Base-by-base conservation (phyloP, 2,329 filamentous ascomycete genomes). In the Chaetomiaceae sp. region DNA sequence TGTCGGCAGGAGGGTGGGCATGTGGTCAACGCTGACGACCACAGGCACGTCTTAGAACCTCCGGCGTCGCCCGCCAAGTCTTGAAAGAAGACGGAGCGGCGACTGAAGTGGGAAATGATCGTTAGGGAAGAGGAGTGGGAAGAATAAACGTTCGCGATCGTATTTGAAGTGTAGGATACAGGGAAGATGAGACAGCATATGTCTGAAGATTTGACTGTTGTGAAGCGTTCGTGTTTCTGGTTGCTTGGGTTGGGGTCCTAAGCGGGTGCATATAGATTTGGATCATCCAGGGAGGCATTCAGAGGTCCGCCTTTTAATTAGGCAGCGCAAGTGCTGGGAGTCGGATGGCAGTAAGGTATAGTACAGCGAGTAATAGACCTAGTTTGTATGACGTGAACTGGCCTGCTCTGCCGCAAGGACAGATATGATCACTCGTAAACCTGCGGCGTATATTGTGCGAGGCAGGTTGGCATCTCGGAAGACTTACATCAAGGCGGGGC, bases 1-100 rank as follows among this genome's bases (percentile, higher is more conserved):
- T 99, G 94, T 69, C 79, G 85, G 58, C 92, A 95, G 66, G 78
- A 87, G 49, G 84, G 82, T 2, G 90, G 90, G 1, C 76, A 79
- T 43, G 80, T 96, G 14, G 75, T 89, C 54, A 83, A 80, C 43
- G 88, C 87, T 2, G 77, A 83, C 9, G 86, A 88, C 46, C 94
- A 99, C 69, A 84, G 80, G 1, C 94, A 99, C 66, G 84, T 91
- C 11, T 76, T 97, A 33, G 90, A 95, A 68, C 89, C 89, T 14
- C 82, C 84, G 37, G 68, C 74, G 32, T 54, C 43, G 41, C 58
- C 55, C 60, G 48, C 46, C 3, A 57, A 61, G 48, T 42, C 44
- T 1, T 53, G 37, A 32, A 23, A 7, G 5, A 3, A 4, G 11
- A 2, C n/a, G 18, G 10, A 32, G n/a, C 18, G 16, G 38, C 8